Base-by-base conservation (phyloP, 139 green algal species). In the Axilococcus clingmanii region DNA sequence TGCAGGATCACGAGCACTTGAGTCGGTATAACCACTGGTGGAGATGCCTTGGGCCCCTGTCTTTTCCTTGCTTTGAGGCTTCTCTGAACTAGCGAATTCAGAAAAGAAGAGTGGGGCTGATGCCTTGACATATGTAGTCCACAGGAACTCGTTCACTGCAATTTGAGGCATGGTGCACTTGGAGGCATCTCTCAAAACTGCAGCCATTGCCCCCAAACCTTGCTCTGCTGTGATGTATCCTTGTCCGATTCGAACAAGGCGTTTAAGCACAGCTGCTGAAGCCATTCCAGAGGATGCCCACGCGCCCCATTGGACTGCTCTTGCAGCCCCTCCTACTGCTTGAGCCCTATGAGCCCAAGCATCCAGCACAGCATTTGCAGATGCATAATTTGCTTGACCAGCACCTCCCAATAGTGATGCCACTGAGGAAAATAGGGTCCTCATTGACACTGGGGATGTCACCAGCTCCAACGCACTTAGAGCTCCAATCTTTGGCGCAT, bases 261-360 rank as follows among this genome's bases (percentile, higher is more conserved):
- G 52, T 15, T 42, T 34, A n/a, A 72, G 46, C 30, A 77, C 44
- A 29, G 61, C 60, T 28, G 60, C 38, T 25, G 64, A 72, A 17
- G 59, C 64, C 64, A 71, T 72, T 33, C 59, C 57, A 8, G 59
- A 70, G 16, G 54, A 65, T 14, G 76, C 68, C 83, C 83, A 92
- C 5, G 81, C 81, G 27, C 83, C 83, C 81, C 81, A 92, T 65
- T 92, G 83, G 30, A 90, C 57, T 27, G 56, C 68, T 33, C 72
- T 68, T 9, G 61, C 71, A 28, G 54, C 48, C 3, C 72, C 34
- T 24, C 81, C 81, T 2, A 16, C 27, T 8, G 33, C 54, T 14
- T 57, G 28, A n/a, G 25, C 36, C 3, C 20, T 16, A 6, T 57
- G 36, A 4, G 55, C 36, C 52, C 51, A 70, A 11, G 32, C 37